Base-by-base conservation (phyloP, 805 yeast genomes). In the Metschnikowia sp. region DNA sequence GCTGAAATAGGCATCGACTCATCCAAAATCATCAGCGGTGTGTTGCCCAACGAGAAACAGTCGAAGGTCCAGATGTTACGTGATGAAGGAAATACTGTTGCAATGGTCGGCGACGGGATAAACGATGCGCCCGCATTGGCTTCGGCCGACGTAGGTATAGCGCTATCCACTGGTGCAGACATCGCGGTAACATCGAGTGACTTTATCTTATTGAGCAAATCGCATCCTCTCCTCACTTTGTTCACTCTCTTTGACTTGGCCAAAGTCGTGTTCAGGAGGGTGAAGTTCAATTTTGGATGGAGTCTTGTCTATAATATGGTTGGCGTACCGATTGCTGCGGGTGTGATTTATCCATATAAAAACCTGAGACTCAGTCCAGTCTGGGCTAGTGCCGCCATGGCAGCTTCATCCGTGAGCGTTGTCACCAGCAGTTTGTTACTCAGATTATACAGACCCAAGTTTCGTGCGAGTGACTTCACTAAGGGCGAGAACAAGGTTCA, bases 71-170 rank as follows among this genome's bases (percentile, higher is more conserved):
- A 74, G 51, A 70, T 77, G 74, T 70, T 86, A 10, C 84, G 83
- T 57, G 60, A 66, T 36, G 37, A 51, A 9, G 56, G 60, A 3
- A 59, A 58, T 1, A 58, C 59, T 3, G 65, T 68, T 19, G 90
- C 88, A 0, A 85, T 86, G 91, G 83, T 86, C 8, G 94, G 94
- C 9, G 94, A 86, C 57, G 94, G 94, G 18, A 81, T 86, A 32
- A 87, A 86, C 61, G 94, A 87, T 63, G 89, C 94, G 0, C 92
- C 92, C 1, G 88, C 94, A 0, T 67, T 87, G 43, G 78, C 89
- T 3, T 69, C 78, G 1, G 88, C 94, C 0, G 88, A 85, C 65
- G 82, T 87, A 18, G 94, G 94, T 3, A 75, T 86, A 39, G 90
- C 94, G 0, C 70, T 86, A 51, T 86, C 90, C 0, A 76, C 84